A percentile compares a stretch with the other conserved stretches of the same genome.
Evolutionary conservation across 371 early-diverging fungal genomes (phyloP).

Genomic region (Choanephora cucurbitarum): DNA sequence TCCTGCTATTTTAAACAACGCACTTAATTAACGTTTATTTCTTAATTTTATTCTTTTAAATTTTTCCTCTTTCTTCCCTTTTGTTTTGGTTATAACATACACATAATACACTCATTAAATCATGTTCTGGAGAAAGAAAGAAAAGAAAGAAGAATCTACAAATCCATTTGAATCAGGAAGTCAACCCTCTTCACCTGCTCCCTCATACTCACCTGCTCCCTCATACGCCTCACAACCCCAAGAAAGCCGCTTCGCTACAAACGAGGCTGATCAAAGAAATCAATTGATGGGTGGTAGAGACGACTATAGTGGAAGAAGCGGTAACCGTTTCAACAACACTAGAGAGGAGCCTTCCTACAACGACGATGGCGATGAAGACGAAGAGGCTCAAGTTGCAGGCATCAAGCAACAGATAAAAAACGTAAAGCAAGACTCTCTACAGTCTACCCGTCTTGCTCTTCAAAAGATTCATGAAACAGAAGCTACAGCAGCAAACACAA

Average conservation of each 20-base stretch:
- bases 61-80: slow-evolving; percentile 2
- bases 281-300: slow-evolving; percentile 13
- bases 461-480: slow-evolving; percentile 69
- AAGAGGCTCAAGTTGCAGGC: slow-evolving; percentile 61
- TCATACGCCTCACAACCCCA: slow-evolving; percentile 17
- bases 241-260: slow-evolving; percentile 12
- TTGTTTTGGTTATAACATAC: neutral
- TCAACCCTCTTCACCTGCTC: slow-evolving; percentile 25
- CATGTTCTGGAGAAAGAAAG: slow-evolving; percentile 38
- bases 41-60: no score
- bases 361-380: slow-evolving; percentile 48
- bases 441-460: slow-evolving; percentile 72
- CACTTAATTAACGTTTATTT: no score
- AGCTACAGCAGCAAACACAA: slow-evolving; percentile 59
- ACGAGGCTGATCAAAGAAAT: slow-evolving; percentile 25
- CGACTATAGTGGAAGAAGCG: slow-evolving; percentile 2
- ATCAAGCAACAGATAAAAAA: slow-evolving; percentile 68
- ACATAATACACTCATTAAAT: neutral
- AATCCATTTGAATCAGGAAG: slow-evolving; percentile 28
- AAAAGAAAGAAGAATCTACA: slow-evolving; percentile 26
- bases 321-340: neutral
- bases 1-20: no score
- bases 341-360: neutral
- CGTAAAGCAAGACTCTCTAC: slow-evolving; percentile 72
- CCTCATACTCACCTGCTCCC: slow-evolving; percentile 26